Conservation (phyloP, 495 filamentous ascomycete species). For the Talaromyces thailandensis region DNA sequence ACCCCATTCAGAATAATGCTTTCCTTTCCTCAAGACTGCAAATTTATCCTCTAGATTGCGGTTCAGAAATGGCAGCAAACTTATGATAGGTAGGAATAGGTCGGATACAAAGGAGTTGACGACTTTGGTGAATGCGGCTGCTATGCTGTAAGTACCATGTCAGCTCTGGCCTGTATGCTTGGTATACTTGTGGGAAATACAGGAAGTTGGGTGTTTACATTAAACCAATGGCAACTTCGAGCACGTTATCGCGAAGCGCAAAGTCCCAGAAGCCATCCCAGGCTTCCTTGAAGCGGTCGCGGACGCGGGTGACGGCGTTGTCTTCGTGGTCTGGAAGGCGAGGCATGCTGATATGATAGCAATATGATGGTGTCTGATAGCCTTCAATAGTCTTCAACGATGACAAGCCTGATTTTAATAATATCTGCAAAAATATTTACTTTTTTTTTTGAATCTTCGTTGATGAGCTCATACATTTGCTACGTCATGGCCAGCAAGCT, state of each 20-base stretch:
- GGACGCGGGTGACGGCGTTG: constrained; percentile 6
- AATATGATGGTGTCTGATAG: background rate
- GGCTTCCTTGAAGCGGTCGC: constrained; percentile 18
- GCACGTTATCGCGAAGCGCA: constrained; percentile 54
- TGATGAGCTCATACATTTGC: background rate
- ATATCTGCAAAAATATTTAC: no score
- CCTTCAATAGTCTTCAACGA: background rate
- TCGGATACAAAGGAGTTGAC: constrained; percentile 58
- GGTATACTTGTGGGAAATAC: no score
- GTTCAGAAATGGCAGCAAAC: constrained; percentile 50
- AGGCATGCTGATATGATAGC: background rate
- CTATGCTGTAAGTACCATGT: constrained; percentile 30
- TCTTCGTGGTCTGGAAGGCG: background rate
- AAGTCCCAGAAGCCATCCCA: constrained; percentile 52
- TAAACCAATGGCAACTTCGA: constrained; percentile 57
- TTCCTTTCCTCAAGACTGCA: constrained; percentile 44
- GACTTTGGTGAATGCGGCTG: constrained; percentile 53
- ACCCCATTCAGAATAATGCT: constrained; percentile 23
- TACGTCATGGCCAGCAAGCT: background rate
- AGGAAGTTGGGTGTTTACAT: constrained; percentile 39
- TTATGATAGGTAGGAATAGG: constrained; percentile 52
- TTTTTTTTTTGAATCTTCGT: background rate
- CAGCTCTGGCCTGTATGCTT: background rate
- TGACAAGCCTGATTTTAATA: no score
- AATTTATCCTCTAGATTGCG: constrained; percentile 61